A percentile compares a stretch with the other conserved stretches of the same genome.
Evolutionary conservation across 768 basidiomycete genomes (phyloP).

Genomic region (Hebeloma cylindrosporum): DNA sequence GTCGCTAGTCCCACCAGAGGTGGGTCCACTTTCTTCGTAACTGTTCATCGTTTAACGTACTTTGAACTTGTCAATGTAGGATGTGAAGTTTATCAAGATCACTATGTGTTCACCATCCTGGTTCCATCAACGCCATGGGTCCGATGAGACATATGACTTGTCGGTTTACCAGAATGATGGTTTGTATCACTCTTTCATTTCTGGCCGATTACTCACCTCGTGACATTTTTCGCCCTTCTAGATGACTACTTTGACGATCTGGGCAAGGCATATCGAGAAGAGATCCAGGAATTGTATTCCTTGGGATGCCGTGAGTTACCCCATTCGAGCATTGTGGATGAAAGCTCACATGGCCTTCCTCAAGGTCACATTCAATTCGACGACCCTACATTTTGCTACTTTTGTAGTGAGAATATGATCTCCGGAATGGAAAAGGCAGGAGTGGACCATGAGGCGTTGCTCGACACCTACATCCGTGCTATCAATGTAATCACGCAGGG

Average conservation of each 20-base stretch:
- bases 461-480: constrained; percentile 68
- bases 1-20: constrained; percentile 54
- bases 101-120: constrained; percentile 72
- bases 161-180: constrained; percentile 63
- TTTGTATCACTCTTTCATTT: constrained; percentile 21
- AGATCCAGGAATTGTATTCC: constrained; percentile 48
- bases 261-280: constrained; percentile 46
- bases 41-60: background rate
- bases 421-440: constrained; percentile 55
- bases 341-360: constrained; percentile 4
- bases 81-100: constrained; percentile 67
- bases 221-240: constrained; percentile 15
- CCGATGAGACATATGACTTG: constrained; percentile 53
- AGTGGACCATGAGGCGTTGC: constrained; percentile 59
- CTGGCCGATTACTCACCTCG: background rate
- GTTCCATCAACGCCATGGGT: constrained; percentile 69
- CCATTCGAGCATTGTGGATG: background rate
- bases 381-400: constrained; percentile 59
- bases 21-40: constrained; percentile 23
- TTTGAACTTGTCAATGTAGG: constrained; percentile 37
- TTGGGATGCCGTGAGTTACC: constrained; percentile 49
- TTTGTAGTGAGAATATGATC: constrained; percentile 60
- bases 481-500: constrained; percentile 57
- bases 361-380: constrained; percentile 53
- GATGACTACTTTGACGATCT: constrained; percentile 54